Base-by-base conservation (phyloP, 1,284 basidiomycete genomes). In the Rhodotorula sp. region DNA sequence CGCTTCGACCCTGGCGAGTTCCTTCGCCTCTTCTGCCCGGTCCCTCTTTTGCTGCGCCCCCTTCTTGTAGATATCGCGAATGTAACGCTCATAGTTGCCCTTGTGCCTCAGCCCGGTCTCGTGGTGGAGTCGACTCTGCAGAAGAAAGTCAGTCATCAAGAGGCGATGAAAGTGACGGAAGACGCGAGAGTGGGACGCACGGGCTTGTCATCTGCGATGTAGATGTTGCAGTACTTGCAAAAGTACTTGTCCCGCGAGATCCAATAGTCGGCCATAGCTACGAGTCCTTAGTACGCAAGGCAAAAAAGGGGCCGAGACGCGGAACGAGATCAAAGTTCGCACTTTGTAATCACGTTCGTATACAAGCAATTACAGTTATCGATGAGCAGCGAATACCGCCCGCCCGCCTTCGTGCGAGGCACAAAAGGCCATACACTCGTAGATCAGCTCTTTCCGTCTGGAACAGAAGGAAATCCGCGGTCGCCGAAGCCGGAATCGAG, bases 91-190 rank as follows among this genome's bases (percentile, higher is more conserved):
- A 73, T 92, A 89, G 81, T 92, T 97, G 62, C 93, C 93, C 81
- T 97, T 92, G 84, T 99, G 97, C 61, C 92, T 88, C 63, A 96
- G 83, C 58, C 97, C 97, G 74, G 87, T 91, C 83, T 99, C 97
- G 81, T 99, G 97, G 72, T 95, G 93, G 73, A 87, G 85, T 65
- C 91, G 87, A 3, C 96, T 98, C 80, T 10, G 68, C 14, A 8
- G 52, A 18, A n/a, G 5, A 6, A 16, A 12, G 54, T 56, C 54
- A 56, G 61, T 58, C 51, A 48, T 39, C 14, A 60, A 60, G 20
- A 43, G 31, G 59, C 43, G 29, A 29, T 29, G 2, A 29, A 29
- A 3, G 29, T n/a, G 29, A 29, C 29, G 29, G 29, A 29, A 29
- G 29, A 29, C 2, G 29, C 29, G 29, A 29, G 29, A 29, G 29